phyloP scores from a whole-genome alignment of 1,284 basidiomycete genomes.

The Trichosporon inkin region DNA sequence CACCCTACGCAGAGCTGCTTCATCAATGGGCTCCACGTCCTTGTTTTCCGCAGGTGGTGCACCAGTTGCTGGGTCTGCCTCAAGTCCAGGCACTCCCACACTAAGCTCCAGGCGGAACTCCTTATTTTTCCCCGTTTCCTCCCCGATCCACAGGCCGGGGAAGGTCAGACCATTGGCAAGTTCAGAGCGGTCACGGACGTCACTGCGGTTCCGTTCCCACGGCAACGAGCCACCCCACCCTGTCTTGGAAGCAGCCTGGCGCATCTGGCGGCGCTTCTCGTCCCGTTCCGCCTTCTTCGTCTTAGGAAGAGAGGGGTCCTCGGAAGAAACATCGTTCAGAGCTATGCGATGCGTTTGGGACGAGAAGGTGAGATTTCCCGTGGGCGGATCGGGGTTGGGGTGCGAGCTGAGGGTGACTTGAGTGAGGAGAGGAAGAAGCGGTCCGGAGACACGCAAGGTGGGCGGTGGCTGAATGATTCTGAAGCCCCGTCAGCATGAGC shows the following conservation, averaged over 20 bases:
- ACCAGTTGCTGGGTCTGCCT: not conserved
- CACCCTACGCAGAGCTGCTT: conserved; percentile 13
- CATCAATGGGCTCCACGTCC: conserved; percentile 7
- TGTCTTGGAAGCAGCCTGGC: conserved; percentile 29
- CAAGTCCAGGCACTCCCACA: conserved; percentile 21
- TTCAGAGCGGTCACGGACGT: conserved; percentile 24
- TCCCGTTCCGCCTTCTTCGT: conserved; percentile 17
- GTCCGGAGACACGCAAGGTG: conserved; percentile 36
- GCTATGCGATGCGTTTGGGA: conserved; percentile 31
- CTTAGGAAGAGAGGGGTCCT: not conserved
- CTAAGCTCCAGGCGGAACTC: conserved; percentile 39
- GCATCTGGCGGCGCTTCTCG: conserved; percentile 20
- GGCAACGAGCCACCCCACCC: conserved; percentile 39
- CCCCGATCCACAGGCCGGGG: conserved; percentile 38
- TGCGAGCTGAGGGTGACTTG: conserved; percentile 13
- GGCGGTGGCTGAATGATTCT: conserved; percentile 45
- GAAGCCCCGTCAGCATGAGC: conserved; percentile 15
- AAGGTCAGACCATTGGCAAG: conserved; percentile 37
- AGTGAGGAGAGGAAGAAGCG: conserved; percentile 26
- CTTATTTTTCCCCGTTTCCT: conserved; percentile 35
- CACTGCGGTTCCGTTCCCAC: conserved; percentile 22
- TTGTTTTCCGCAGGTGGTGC: not conserved
- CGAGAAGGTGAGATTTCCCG: conserved; percentile 19
- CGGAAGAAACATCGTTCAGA: not conserved
- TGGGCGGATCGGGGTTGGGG: conserved; percentile 10